Percentiles rank a stretch among this genome's conserved stretches.
These are phyloP conservation scores for Talaromyces sp. DNA, from an alignment of 2,329 filamentous ascomycete species.

Conservation along the genomic window DNA sequence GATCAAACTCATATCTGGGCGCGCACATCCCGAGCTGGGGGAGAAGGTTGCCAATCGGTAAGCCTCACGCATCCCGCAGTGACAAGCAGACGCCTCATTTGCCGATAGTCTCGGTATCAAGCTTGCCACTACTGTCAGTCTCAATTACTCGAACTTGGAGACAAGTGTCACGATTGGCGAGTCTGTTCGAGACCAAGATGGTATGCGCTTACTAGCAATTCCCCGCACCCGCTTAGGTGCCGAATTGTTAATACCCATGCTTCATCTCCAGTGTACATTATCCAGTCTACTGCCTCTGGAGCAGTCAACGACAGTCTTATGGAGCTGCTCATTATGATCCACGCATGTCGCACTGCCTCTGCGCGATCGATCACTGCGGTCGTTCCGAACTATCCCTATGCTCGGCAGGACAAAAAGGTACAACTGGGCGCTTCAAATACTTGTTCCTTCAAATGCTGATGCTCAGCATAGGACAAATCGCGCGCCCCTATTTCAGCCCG, in stretches of 20 bases:
- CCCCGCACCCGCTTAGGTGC: background rate
- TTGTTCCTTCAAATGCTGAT: background rate
- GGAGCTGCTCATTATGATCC: conserved; percentile 97
- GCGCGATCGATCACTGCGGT: conserved; percentile 91
- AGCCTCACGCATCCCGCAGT: conserved; percentile 11
- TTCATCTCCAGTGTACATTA: conserved; percentile 67
- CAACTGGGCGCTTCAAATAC: background rate
- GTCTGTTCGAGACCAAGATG: conserved; percentile 92
- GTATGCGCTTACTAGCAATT: conserved; percentile 36
- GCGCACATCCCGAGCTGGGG: conserved; percentile 66
- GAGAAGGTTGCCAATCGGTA: conserved; percentile 63
- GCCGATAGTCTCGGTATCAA: conserved; percentile 56
- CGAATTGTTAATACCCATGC: conserved; percentile 3
- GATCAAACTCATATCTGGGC: conserved; percentile 68
- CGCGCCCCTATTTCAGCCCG: conserved; percentile 92
- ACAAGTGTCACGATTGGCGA: conserved; percentile 80
- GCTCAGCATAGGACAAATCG: conserved; percentile 59
- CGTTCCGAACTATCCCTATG: conserved; percentile 92
- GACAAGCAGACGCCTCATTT: background rate
- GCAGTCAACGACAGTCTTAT: conserved; percentile 97
- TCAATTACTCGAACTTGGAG: conserved; percentile 60
- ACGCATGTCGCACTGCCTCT: conserved; percentile 79
- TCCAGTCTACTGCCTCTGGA: conserved; percentile 88
- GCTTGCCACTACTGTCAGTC: conserved; percentile 61
- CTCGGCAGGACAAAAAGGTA: conserved; percentile 86